Evolutionary conservation across 73 alveolate species (phyloP), one percentile per base, ranked within the genome.

Genomic region (Paramecium pentaurelia): DNA sequence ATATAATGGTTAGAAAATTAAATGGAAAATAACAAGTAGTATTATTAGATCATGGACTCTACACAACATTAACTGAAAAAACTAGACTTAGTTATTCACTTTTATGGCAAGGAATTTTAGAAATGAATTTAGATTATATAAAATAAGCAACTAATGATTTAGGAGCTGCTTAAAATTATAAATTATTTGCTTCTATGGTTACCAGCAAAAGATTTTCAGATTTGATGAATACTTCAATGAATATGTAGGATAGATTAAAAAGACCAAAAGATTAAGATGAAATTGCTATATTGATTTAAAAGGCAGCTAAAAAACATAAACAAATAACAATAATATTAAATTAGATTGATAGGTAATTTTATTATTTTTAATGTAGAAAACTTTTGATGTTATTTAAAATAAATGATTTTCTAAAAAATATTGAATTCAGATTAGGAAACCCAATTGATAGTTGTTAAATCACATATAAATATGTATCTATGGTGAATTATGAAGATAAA

Each of bases 81-180:
- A 92, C 95, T 12, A 86, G 95, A 68, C 94, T 92, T 12, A 92
- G 96, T 51, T 95, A 95, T 42, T 45, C 96, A 9, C 58, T 75
- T 49, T 42, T 95, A 30, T 95, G 98, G 98, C 86, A 96, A 94
- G 98, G 98, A 2, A 92, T 95, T 12, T 77, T 95, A 14, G 95
- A 92, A 25, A 84, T 94, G 73, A 92, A 95, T 87, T 95, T 91
- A 64, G 93, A 88, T 34, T 77, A 86, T 87, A 95, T 95, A 10
- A 86, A 92, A 83, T 88, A 92, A 32, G 86, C 96, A 8, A 71
- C 98, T 0, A 77, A 77, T 34, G 96, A 94, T 8, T 75, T 95
- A 64, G 98, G 98, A 10, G 96, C 94, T 10, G 88, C 77, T 20
- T 58, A 89, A 44, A 95, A 94, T 64, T 92, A 84, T 60, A 92